These are phyloP conservation scores for Magnusiomyces tetraspermus DNA, from an alignment of 1,139 yeast species.

Conservation along the genomic window DNA sequence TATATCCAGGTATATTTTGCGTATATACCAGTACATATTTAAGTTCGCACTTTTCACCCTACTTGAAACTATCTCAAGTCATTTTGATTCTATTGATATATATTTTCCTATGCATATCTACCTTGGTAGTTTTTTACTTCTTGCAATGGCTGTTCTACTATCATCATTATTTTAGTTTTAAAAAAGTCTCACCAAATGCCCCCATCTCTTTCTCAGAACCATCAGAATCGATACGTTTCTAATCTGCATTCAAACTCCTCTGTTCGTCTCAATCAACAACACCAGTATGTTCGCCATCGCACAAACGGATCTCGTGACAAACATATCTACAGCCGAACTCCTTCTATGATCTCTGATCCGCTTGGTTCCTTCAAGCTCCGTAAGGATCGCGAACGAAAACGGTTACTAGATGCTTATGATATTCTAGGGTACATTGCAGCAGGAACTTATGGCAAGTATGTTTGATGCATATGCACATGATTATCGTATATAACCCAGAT, in stretches of 20 bases:
- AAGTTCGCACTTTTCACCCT: too few relatives aligned
- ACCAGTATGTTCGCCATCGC: neutral
- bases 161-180: too few relatives aligned
- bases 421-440: conserved; percentile 95
- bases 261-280: neutral
- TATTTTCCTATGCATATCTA: too few relatives aligned
- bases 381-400: conserved; percentile 57
- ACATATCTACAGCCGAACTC: neutral
- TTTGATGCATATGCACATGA: neutral
- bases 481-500: neutral
- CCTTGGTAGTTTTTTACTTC: too few relatives aligned
- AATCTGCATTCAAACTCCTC: conserved; percentile 1
- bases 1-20: too few relatives aligned
- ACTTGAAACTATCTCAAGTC: too few relatives aligned
- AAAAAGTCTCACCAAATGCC: neutral
- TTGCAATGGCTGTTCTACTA: too few relatives aligned
- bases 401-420: conserved; percentile 73
- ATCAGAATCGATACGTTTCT: neutral
- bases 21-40: too few relatives aligned
- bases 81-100: too few relatives aligned
- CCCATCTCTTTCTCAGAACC: neutral
- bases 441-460: conserved; percentile 73
- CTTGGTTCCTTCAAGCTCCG: conserved; percentile 37
- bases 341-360: conserved; percentile 27
- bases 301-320: neutral